A percentile compares a stretch with the other conserved stretches of the same genome.
Evolutionary conservation across 1,139 yeast genomes (phyloP).

Genomic region (Protomyces inundatus): DNA sequence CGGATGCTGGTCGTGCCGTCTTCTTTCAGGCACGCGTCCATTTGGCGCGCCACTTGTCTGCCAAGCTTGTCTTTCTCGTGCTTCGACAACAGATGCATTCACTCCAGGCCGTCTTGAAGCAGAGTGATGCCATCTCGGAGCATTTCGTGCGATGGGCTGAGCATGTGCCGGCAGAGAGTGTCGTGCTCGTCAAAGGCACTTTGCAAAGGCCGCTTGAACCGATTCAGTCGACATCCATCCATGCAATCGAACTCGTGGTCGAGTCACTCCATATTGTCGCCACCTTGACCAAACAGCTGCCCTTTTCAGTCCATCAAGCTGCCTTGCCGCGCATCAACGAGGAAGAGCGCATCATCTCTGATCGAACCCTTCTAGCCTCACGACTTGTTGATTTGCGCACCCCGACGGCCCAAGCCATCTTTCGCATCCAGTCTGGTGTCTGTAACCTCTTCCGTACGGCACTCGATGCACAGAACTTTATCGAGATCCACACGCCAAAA

Average conservation of each 20-base stretch:
- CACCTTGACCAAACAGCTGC: conserved; percentile 87
- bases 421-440: conserved; percentile 88
- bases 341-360: conserved; percentile 49
- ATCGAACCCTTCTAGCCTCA: conserved; percentile 72
- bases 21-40: conserved; percentile 1
- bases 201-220: conserved; percentile 80
- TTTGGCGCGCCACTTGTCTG: background rate
- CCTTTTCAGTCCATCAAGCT: conserved; percentile 93
- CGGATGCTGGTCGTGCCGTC: background rate
- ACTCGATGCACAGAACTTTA: conserved; percentile 59
- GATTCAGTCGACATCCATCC: conserved; percentile 84
- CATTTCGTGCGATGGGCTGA: conserved; percentile 98
- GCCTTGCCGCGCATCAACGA: conserved; percentile 81
- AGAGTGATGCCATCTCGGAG: conserved; percentile 36
- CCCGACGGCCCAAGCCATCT: conserved; percentile 93
- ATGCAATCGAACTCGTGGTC: conserved; percentile 78
- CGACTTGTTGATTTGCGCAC: conserved; percentile 96
- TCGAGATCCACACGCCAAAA: conserved; percentile 94
- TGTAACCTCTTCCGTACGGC: conserved; percentile 85
- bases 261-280: conserved; percentile 67
- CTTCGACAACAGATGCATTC: conserved; percentile 2
- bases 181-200: conserved; percentile 81
- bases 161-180: conserved; percentile 75
- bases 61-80: conserved; percentile 2
- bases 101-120: conserved; percentile 4